Percentiles rank a stretch among this genome's conserved stretches.
These are phyloP conservation scores for Wallacemonas sp. DNA, from an alignment of 208 protist species.

Conservation along the genomic window DNA sequence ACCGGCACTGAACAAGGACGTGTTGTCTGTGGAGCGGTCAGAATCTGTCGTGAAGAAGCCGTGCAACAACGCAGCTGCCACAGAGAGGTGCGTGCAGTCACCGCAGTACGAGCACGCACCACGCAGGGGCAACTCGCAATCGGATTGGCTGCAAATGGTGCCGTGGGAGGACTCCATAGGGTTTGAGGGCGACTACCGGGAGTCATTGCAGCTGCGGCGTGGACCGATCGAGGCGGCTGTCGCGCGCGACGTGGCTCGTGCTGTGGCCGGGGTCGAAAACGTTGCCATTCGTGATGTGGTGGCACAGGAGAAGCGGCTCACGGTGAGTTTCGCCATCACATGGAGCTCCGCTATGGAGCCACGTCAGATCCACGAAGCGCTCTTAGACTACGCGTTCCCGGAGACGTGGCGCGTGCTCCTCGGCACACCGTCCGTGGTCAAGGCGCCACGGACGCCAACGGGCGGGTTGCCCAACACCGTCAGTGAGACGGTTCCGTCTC, in stretches of 20 bases:
- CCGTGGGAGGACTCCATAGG: constrained; percentile 2
- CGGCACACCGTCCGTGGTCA: not conserved
- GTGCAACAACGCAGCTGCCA: no score
- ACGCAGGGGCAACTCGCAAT: no score
- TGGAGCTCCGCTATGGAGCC: not conserved
- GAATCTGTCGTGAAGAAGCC: no score
- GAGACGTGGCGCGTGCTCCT: constrained; percentile 6
- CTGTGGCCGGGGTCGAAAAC: not conserved
- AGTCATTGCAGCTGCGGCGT: not conserved
- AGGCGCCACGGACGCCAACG: no score
- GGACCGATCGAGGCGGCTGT: not conserved
- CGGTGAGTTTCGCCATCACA: constrained; percentile 2
- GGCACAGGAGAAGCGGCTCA: not conserved
- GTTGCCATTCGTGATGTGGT: not conserved
- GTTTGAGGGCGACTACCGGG: constrained; percentile 8
- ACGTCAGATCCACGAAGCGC: not conserved
- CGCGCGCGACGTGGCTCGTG: not conserved
- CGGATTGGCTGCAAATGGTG: not conserved
- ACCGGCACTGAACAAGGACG: no score
- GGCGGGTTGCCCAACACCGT: no score
- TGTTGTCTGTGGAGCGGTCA: no score
- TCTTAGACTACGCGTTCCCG: constrained; percentile 1
- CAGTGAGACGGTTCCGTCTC: not conserved
- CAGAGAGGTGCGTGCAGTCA: no score
- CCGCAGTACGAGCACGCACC: no score